Evolutionary conservation across 1,284 basidiomycete species (phyloP).

Genomic region (Fomitopsis schrenkii): DNA sequence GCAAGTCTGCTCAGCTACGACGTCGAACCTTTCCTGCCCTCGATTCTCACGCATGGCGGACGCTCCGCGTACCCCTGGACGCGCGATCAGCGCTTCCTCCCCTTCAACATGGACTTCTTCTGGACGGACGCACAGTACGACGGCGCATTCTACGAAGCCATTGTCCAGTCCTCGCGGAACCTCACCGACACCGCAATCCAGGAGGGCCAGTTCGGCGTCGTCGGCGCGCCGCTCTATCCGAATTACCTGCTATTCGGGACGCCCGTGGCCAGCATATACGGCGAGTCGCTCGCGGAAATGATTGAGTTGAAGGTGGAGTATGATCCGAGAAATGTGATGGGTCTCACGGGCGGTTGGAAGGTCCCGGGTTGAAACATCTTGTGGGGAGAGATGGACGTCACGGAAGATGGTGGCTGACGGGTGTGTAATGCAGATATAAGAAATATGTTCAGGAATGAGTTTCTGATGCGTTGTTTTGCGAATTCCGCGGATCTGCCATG

Average conservation of each 20-base stretch:
- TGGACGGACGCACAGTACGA: conserved; percentile 12
- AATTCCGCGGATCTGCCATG: no score
- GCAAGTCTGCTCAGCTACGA: conserved; percentile 40
- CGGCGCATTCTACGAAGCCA: conserved; percentile 7
- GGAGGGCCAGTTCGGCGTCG: not conserved
- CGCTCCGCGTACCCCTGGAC: conserved; percentile 15
- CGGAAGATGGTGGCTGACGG: no score
- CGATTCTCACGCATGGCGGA: conserved; percentile 28
- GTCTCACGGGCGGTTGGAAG: conserved; percentile 17
- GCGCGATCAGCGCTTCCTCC: conserved; percentile 13
- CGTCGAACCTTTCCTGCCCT: conserved; percentile 52
- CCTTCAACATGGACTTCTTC: conserved; percentile 10
- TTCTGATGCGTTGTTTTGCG: no score
- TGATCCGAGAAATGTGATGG: conserved; percentile 14
- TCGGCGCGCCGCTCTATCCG: conserved; percentile 1
- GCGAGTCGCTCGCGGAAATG: conserved; percentile 6
- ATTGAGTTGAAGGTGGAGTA: conserved; percentile 6
- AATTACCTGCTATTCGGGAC: conserved; percentile 11
- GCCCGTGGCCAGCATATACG: conserved; percentile 10
- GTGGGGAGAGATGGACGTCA: no score
- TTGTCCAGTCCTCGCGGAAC: conserved; percentile 3
- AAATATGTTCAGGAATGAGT: no score
- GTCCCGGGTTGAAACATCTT: not conserved
- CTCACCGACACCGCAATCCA: conserved; percentile 1
- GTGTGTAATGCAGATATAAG: no score